Base-by-base conservation (phyloP, 2,329 filamentous ascomycete species). In the Aureobasidium sp. region DNA sequence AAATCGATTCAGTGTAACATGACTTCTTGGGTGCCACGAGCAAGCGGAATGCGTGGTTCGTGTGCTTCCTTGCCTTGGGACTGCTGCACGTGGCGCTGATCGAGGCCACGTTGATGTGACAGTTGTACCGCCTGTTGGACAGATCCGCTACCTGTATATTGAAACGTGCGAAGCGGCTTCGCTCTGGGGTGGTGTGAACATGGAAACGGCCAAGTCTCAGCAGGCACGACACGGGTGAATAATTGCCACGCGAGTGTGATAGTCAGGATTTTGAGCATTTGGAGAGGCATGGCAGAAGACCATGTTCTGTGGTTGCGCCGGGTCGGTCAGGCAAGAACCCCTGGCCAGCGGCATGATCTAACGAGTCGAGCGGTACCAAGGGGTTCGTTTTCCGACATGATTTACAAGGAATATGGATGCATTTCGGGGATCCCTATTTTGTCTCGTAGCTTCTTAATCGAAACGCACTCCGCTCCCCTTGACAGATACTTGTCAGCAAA, bases 11-110 rank as follows among this genome's bases (percentile, higher is more conserved):
- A 15, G 42, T 59, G 54, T 39, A 48, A 39, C 54, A 48, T 48
- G 54, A 48, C 44, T 27, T 39, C 17, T 15, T 47, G n/a, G 22
- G 39, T 54, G 52, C 29, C n/a, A 57, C 54, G 42, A 48, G 12
- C 54, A n/a, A 42, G 24, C 22, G 56, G 56, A 48, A 48, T 59
- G 56, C 31, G 29, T 59, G 56, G 44, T 24, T 50, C 6, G 19
- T 50, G 44, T 49, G 19, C 40, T 60, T 22, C 35, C 57, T 50
- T 50, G 33, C 45, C 35, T 49, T 59, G 7, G 31, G n/a, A 37
- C 31, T 45, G 53, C 53, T 40, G 53, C 57, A 60, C 57, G 57
- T 49, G 57, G 54, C 42, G 54, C 31, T 35, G 54, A 58, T 47
- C 42, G 54, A 39, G 31, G 54, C 54, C 54, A 58, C 54, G 54